Base-by-base conservation (phyloP, 352 stramenopile species). In the Pythium aquatile region DNA sequence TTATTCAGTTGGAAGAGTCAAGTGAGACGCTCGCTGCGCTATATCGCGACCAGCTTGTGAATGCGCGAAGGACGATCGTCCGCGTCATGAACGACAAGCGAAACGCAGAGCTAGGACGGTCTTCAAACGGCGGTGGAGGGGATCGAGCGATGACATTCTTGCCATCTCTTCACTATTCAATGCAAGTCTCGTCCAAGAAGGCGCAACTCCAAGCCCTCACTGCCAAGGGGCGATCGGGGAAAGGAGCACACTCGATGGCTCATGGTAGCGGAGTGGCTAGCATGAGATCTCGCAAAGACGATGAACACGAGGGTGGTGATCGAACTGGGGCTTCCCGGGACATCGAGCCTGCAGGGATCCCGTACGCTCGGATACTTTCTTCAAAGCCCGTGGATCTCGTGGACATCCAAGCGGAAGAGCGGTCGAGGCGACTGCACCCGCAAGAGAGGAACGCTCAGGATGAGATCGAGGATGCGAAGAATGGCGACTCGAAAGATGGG, bases 21-120 rank as follows among this genome's bases (percentile, higher is more conserved):
- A 63, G 63, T 40, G 58, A 65, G 2, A 51, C 70, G 3, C 49
- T 87, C 2, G 53, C 68, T 4, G 68, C 57, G 5, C 65, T 49
- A 37, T 68, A 65, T 47, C 62, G 59, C 0, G 58, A 79, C 13
- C 78, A 88, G 44, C 69, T 75, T 20, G 32, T 65, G 2, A 33
- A 72, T 28, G 79, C 81, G 0, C 75, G 79, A 16, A 67, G 60
- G n/a, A 73, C 68, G 17, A 66, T 82, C 16, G 72, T 73, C 3
- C 61, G 78, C 4, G 53, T 84, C 14, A 68, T 88, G 74, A 85
- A 87, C 30, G 75, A 86, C 32, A 87, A 85, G 58, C 52, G 66
- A 13, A 52, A 68, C 10, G 69, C 52, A 7, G 52, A 80, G 53
- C 61, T 72, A 14, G 63, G 68, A 4, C 54, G 42, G 24, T 53